phyloP scores from a whole-genome alignment of 441 rosid genomes.

The Populus hybrid region DNA sequence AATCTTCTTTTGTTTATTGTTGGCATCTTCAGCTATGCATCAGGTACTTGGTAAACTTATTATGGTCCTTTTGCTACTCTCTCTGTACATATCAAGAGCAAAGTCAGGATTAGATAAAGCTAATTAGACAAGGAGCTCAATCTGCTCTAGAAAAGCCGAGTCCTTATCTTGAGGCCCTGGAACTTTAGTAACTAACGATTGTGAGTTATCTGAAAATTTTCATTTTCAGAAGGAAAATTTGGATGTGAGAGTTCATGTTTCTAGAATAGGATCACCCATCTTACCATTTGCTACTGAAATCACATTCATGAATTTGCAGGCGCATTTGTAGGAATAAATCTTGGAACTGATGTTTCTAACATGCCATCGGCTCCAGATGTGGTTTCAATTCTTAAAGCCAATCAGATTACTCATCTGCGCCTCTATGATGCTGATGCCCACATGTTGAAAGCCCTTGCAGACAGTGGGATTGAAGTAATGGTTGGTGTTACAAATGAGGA shows the following conservation, averaged over 20 bases:
- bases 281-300: conserved; percentile 14
- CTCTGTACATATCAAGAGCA: neutral
- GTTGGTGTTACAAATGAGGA: conserved; percentile 80
- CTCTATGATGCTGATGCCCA: conserved; percentile 77
- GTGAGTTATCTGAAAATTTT: neutral
- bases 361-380: conserved; percentile 66
- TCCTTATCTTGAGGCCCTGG: neutral
- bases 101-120: neutral
- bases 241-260: neutral
- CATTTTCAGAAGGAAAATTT: neutral
- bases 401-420: conserved; percentile 77
- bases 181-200: neutral
- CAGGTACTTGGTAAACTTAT: conserved; percentile 37
- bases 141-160: neutral
- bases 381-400: conserved; percentile 51
- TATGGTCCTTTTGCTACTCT: neutral
- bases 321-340: conserved; percentile 78
- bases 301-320: conserved; percentile 40
- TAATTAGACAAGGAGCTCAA: neutral
- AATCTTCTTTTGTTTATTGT: conserved; percentile 37
- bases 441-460: conserved; percentile 78
- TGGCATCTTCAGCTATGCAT: conserved; percentile 33
- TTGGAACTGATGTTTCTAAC: conserved; percentile 69
- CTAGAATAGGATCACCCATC: neutral
- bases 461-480: conserved; percentile 72